Evolutionary conservation across 805 yeast species (phyloP).

Genomic region (Candida suzukii): DNA sequence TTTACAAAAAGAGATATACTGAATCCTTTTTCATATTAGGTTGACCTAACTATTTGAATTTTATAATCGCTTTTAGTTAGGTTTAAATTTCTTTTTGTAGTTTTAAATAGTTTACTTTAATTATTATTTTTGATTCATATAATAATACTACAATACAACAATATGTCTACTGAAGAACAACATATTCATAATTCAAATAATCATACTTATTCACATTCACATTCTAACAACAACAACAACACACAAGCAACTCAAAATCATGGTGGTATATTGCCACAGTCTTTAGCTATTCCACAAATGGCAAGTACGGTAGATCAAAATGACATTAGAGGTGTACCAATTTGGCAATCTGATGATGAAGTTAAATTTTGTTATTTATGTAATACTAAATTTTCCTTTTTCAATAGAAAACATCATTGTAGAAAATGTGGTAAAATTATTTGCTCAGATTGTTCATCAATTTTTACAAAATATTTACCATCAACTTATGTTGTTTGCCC

Average conservation of each 20-base stretch:
- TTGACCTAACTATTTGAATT: no score
- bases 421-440: conserved; percentile 74
- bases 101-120: no score
- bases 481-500: conserved; percentile 52
- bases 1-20: no score
- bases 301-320: background rate
- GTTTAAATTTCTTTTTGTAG: no score
- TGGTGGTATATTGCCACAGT: background rate
- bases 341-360: conserved; percentile 68
- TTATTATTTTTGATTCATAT: no score
- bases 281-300: background rate
- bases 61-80: no score
- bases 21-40: no score
- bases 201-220: no score
- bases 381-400: conserved; percentile 41
- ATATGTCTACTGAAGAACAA: no score
- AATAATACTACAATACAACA: no score
- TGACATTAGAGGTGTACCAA: conserved; percentile 27
- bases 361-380: conserved; percentile 52
- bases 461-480: conserved; percentile 47
- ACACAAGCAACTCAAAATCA: background rate
- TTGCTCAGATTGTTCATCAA: conserved; percentile 61
- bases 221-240: no score
- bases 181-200: no score
- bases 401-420: conserved; percentile 78